Percentiles rank a stretch among this genome's conserved stretches.
Evolutionary conservation across 352 stramenopile genomes (phyloP).

Genomic region (Phytophthora tentaculata): DNA sequence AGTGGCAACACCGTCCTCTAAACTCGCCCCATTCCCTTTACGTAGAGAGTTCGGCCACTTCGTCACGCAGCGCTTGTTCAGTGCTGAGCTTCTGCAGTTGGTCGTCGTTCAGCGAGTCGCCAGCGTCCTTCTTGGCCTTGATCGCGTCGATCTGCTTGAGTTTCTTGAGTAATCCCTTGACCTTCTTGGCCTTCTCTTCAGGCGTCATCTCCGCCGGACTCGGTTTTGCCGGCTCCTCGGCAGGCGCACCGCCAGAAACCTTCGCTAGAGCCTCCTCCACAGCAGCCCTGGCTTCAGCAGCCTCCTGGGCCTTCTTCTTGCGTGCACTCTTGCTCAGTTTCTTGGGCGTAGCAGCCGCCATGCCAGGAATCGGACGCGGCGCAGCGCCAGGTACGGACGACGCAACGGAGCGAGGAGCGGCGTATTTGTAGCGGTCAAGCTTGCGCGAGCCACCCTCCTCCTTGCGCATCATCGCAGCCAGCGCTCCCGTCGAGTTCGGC

Average conservation of each 20-base stretch:
- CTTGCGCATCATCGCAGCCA: conserved; percentile 95
- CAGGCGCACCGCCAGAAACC: conserved; percentile 30
- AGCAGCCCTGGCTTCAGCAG: conserved; percentile 65
- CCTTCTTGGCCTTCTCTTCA: conserved; percentile 88
- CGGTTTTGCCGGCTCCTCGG: conserved; percentile 21
- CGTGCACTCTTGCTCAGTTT: conserved; percentile 82
- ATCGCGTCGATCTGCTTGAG: conserved; percentile 89
- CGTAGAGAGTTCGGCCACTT: conserved; percentile 64
- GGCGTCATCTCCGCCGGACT: conserved; percentile 50
- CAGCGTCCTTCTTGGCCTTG: conserved; percentile 76
- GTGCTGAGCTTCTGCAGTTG: conserved; percentile 79
- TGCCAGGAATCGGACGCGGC: conserved; percentile 65
- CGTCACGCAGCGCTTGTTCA: conserved; percentile 69
- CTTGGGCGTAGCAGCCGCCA: conserved; percentile 58
- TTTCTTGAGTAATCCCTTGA: conserved; percentile 86
- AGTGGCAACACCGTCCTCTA: conserved; percentile 7
- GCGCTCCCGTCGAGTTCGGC: conserved; percentile 86
- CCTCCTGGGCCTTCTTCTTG: conserved; percentile 89
- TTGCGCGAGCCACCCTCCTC: conserved; percentile 83
- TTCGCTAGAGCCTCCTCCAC: conserved; percentile 67
- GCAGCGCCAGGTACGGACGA: conserved; percentile 53
- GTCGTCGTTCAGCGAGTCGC: conserved; percentile 83
- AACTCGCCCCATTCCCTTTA: conserved; percentile 17
- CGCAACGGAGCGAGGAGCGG: conserved; percentile 43
- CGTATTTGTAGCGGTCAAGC: conserved; percentile 89